Evolutionary conservation across 2,329 filamentous ascomycete species (phyloP).

Genomic region (Elsinoe arachidis): DNA sequence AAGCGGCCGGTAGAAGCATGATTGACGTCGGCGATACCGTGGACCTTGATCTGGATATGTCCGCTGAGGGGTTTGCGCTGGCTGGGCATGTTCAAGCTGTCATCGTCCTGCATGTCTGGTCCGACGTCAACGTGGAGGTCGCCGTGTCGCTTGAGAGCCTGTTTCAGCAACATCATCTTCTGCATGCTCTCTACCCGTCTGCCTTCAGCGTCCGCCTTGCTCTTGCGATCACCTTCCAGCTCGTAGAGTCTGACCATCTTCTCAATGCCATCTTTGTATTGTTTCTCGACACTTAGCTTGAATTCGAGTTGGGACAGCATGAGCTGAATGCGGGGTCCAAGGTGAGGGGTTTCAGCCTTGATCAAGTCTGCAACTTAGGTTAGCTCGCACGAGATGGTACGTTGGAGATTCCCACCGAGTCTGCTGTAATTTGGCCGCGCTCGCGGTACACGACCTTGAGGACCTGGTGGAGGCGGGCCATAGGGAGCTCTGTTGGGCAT

Average conservation of each 20-base stretch:
- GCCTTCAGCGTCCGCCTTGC: constrained; percentile 82
- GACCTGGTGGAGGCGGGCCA: constrained; percentile 62
- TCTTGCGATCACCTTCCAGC: constrained; percentile 95
- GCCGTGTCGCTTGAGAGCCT: constrained; percentile 93
- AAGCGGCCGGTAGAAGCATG: constrained; percentile 78
- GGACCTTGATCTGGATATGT: constrained; percentile 74
- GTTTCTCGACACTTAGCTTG: constrained; percentile 96
- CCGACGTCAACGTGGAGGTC: constrained; percentile 94
- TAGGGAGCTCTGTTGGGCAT: constrained; percentile 78
- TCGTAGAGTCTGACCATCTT: constrained; percentile 98
- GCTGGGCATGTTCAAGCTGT: constrained; percentile 92
- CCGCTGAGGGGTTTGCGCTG: constrained; percentile 93
- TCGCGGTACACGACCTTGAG: constrained; percentile 60
- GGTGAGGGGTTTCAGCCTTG: constrained; percentile 93
- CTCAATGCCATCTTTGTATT: constrained; percentile 97
- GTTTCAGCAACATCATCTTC: constrained; percentile 91
- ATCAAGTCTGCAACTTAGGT: constrained; percentile 63
- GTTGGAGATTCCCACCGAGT: constrained; percentile 56
- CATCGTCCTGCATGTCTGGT: constrained; percentile 74
- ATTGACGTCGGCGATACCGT: constrained; percentile 88
- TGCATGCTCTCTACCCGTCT: constrained; percentile 91
- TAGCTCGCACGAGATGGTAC: background rate
- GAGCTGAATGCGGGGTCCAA: constrained; percentile 94
- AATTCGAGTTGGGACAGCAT: constrained; percentile 99
- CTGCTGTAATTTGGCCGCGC: constrained; percentile 87